phyloP scores from a whole-genome alignment of 805 yeast species.

The Kluyveromyces lactis region DNA sequence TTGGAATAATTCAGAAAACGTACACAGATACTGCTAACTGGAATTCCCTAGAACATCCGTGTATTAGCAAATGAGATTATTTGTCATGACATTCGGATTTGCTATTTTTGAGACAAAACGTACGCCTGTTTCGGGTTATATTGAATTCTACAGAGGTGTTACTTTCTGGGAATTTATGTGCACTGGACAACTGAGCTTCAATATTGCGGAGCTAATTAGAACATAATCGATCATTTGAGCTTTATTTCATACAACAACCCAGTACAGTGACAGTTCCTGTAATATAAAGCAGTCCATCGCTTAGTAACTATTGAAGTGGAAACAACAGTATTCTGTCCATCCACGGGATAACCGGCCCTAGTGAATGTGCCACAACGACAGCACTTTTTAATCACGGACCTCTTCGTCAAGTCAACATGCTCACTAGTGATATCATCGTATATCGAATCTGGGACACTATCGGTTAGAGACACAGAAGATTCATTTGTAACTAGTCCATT shows the following conservation, averaged over 20 bases:
- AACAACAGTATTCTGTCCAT: slow-evolving; percentile 27
- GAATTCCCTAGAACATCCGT: no score
- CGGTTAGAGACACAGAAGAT: slow-evolving; percentile 37
- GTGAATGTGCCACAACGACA: slow-evolving; percentile 47
- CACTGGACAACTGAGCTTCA: no score
- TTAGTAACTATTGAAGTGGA: slow-evolving; percentile 27
- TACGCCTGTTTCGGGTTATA: no score
- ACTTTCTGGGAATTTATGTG: no score
- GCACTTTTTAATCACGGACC: slow-evolving; percentile 35
- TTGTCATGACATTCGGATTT: no score
- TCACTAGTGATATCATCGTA: slow-evolving; percentile 29
- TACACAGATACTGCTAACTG: no score
- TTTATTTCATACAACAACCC: slow-evolving; percentile 27
- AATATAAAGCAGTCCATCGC: slow-evolving; percentile 31
- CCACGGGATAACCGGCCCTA: slow-evolving; percentile 27
- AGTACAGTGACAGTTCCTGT: slow-evolving; percentile 29
- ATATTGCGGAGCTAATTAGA: no score
- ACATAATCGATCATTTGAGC: not conserved
- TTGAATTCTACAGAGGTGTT: no score
- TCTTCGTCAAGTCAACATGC: slow-evolving; percentile 14
- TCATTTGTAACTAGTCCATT: slow-evolving; percentile 43
- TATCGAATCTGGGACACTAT: slow-evolving; percentile 48
- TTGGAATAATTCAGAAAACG: no score
- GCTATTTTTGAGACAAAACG: no score
- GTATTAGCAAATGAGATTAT: no score